Evolutionary conservation across 1,284 basidiomycete species (phyloP), one percentile per base, ranked within the genome.

Genomic region (Anthracocystis setariae): DNA sequence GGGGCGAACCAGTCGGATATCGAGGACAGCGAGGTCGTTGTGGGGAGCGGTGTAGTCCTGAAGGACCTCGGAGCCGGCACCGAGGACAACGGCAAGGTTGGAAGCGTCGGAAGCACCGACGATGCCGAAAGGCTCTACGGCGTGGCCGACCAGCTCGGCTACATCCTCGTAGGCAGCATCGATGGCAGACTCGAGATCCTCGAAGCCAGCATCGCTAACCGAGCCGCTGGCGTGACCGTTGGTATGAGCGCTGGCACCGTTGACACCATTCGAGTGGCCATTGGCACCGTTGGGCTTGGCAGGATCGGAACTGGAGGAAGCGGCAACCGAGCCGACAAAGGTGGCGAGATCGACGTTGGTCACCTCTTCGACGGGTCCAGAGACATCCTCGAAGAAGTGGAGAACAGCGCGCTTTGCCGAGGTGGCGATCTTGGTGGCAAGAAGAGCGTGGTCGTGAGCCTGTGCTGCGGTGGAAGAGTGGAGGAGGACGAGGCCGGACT

Each of bases 1-100:
- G 8, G 95, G 95, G 63, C 88, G 89, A 60, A 92, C 85, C 9
- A 97, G 86, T 38, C 89, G 87, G 47, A 94, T 83, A 33, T 88
- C 87, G 49, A 92, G 85, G 70, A 92, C 88, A 2, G 87, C 86
- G 37, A 91, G 87, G 61, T 85, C 82, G 29, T 67, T 58, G 52
- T 60, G 48, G 8, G 69, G 67, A 12, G 71, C 58, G 13, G 70
- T 73, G 60, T 64, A 73, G 46, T 89, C 88, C 35, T 79, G 73
- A n/a, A 82, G 69, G 8, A 27, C 39, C 50, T 73, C 60, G 38
- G 73, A 76, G 40, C 70, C 75, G 18, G 76, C 52, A 45, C 80
- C 80, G 18, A 82, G 76, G 20, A 79, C 66, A 33, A 82, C 65
- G 32, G 75, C 80, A 29, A 78, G 55, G 46, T 80, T 71, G 39